Base-by-base conservation (phyloP, 495 filamentous ascomycete genomes). In the Aeminium ludgeri region DNA sequence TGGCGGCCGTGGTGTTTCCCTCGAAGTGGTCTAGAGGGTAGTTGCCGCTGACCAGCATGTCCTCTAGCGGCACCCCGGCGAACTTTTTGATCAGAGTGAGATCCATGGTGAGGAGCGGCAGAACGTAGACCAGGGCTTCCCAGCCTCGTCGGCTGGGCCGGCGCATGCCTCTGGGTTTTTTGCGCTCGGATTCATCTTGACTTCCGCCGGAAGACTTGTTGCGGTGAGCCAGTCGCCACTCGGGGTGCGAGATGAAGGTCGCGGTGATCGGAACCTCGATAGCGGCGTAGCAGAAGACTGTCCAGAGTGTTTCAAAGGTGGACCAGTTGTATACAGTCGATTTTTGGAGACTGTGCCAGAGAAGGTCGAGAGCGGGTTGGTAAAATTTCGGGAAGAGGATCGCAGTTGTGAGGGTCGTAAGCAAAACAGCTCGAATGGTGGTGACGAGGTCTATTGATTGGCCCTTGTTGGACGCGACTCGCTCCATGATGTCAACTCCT, bases 81-180 rank as follows among this genome's bases (percentile, higher is more conserved):
- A 53, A 60, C 40, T 60, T 60, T 41, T 60, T 60, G 43, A 60
- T 59, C 44, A 60, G 44, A 1, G 46, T 57, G 1, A 60, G 40
- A 34, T 60, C 57, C 2, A 60, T 30, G 5, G 47, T 13, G 7
- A 59, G 42, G 10, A 60, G 41, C 6, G 57, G 57, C 4, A 38
- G 32, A 12, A 55, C 41, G 27, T 55, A 59, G 8, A 30, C 50
- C 6, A 50, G 13, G 0, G 33, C 41, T 40, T 60, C 57, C 18
- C 10, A 27, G 4, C 50, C 8, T 7, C 56, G 53, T 6, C 42
- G 15, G 10, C 40, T 39, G 11, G 57, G 57, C 12, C 57, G 54
- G 13, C 32, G 46, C 56, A 60, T 55, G 20, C 45, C 43, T 17
- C 30, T 36, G 18, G 35, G 34, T 27, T 38, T 49, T 29, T 43